These are phyloP conservation scores for Albatrellus sp. DNA, from an alignment of 1,284 basidiomycete species.

Conservation along the genomic window DNA sequence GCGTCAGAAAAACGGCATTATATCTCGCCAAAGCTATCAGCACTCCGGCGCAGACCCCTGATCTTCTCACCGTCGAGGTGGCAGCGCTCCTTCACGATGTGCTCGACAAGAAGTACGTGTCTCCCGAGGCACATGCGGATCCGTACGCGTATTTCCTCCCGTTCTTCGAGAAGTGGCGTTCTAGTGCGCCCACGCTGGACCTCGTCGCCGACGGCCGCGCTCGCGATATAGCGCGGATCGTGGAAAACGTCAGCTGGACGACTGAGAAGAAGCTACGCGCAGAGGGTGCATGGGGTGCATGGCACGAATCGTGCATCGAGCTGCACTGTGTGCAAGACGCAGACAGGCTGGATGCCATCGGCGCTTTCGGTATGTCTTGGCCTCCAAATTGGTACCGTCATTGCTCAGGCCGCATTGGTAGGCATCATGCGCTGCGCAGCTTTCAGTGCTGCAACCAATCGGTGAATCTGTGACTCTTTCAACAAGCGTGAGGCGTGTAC, in stretches of 20 bases:
- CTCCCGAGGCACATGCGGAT: conserved; percentile 37
- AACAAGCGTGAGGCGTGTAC: not conserved
- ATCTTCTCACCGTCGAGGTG: conserved; percentile 70
- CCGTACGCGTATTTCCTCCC: conserved; percentile 48
- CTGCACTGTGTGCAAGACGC: conserved; percentile 90
- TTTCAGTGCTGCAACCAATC: conserved; percentile 58
- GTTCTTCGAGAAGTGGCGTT: conserved; percentile 41
- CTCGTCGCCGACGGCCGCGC: conserved; percentile 51
- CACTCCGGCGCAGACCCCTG: conserved; percentile 27
- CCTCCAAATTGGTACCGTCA: not conserved
- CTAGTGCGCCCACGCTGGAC: conserved; percentile 31
- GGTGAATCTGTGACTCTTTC: conserved; percentile 24
- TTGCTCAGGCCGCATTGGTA: conserved; percentile 16
- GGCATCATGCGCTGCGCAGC: conserved; percentile 82
- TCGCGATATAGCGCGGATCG: conserved; percentile 40
- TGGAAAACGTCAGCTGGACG: conserved; percentile 80
- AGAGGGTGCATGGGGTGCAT: conserved; percentile 43
- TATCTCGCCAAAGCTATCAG: conserved; percentile 41
- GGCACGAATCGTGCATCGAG: conserved; percentile 71
- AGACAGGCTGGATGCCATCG: conserved; percentile 86
- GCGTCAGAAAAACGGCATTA: conserved; percentile 70
- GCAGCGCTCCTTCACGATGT: conserved; percentile 85
- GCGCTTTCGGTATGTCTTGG: conserved; percentile 61
- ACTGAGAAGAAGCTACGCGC: conserved; percentile 66
- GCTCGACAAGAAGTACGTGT: conserved; percentile 75